Base-by-base conservation (phyloP, 2,329 filamentous ascomycete species). In the Colletotrichum lentis region DNA sequence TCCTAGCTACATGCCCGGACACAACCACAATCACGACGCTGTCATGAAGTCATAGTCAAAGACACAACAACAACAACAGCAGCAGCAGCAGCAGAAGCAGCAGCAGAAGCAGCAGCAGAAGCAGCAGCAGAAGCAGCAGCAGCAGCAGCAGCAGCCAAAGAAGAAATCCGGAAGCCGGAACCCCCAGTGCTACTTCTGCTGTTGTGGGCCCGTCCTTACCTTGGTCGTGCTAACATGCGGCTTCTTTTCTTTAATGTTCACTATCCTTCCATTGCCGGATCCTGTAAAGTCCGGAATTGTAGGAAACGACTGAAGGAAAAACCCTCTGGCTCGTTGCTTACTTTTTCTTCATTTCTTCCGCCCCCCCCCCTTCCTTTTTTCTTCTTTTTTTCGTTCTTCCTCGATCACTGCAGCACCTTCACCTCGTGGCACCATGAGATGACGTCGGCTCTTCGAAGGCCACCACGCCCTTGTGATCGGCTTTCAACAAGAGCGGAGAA, bases 151-250 rank as follows among this genome's bases (percentile, higher is more conserved):
- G 20, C 62, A 57, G 10, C n/a, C n/a, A 10, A 67, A 24, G 10
- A 47, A 20, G n/a, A 50, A 55, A 14, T 12, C 22, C 3, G 41
- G 12, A 22, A 18, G 39, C 22, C 39, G 37, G 22, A n/a, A 56
- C 10, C 18, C 35, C 10, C 37, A 27, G 16, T 55, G 37, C 37
- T 64, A 44, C 64, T 64, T 47, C 16, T 55, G 54, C n/a, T 56
- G 62, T n/a, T 66, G 62, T 18, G 55, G 56, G 41, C 22, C 47
- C 12, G 14, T 61, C 18, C 12, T 66, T 5, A 56, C 16, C 27
- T 60, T 50, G 31, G 20, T 44, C 10, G 31, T 55, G 11, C 35
- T 56, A 3, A 22, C 58, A 16, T 55, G 35, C 24, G 41, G 20
- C n/a, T 52, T 20, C 7, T 4, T 35, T 5, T 20, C 41, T 43